These are phyloP conservation scores for Penicillium antarcticum DNA, from an alignment of 495 filamentous ascomycete species.

Conservation along the genomic window DNA sequence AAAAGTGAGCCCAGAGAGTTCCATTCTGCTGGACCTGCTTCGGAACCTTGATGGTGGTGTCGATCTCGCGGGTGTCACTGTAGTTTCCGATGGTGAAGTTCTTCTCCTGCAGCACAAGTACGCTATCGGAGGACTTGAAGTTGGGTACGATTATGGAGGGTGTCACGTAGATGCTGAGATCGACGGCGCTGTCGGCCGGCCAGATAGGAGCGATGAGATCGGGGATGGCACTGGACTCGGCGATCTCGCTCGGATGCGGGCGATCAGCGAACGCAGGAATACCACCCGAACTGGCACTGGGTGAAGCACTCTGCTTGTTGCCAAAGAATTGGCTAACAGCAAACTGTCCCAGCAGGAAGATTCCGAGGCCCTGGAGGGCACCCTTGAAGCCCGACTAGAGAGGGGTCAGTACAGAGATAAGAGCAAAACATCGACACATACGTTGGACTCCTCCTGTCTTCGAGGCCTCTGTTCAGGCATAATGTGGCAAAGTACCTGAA, in stretches of 20 bases:
- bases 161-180: constrained; percentile 82
- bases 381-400: constrained; percentile 52
- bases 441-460: constrained; percentile 37
- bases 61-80: constrained; percentile 71
- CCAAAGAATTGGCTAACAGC: constrained; percentile 56
- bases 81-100: constrained; percentile 78
- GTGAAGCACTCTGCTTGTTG: constrained; percentile 43
- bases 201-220: constrained; percentile 83
- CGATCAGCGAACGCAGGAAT: constrained; percentile 67
- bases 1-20: constrained; percentile 92
- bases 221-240: constrained; percentile 69
- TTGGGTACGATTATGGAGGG: constrained; percentile 66
- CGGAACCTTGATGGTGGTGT: constrained; percentile 76
- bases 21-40: constrained; percentile 83
- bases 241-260: constrained; percentile 55
- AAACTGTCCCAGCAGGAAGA: constrained; percentile 68
- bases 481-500: constrained; percentile 12
- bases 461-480: constrained; percentile 46
- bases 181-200: constrained; percentile 71
- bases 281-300: constrained; percentile 42
- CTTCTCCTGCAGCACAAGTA: constrained; percentile 73
- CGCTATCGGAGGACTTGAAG: constrained; percentile 53
- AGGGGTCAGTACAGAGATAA: constrained; percentile 15
- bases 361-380: constrained; percentile 60
- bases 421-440: constrained; percentile 22